Percentiles rank a stretch among this genome's conserved stretches.
phyloP scores from a whole-genome alignment of 306 rosid species.

The Hippophae tibetana region DNA sequence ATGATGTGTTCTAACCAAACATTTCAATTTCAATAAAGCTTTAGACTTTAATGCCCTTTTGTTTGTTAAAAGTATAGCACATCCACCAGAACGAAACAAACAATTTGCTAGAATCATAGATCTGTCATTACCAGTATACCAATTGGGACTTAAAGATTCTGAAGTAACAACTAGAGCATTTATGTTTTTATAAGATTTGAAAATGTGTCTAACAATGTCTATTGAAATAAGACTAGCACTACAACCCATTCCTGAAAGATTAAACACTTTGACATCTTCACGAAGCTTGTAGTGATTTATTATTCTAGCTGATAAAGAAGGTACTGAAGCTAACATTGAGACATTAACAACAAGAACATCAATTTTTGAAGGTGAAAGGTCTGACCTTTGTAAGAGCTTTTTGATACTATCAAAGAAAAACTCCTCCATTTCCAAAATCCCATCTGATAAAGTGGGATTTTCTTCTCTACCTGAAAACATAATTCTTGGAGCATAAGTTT shows the following conservation, averaged over 20 bases:
- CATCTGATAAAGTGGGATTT: conserved; percentile 24
- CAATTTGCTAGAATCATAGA: conserved; percentile 20
- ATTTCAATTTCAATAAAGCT: conserved; percentile 16
- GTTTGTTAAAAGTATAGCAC: conserved; percentile 16
- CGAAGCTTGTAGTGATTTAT: conserved; percentile 66
- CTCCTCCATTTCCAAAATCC: conserved; percentile 46
- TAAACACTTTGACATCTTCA: conserved; percentile 43
- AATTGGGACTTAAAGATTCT: conserved; percentile 49
- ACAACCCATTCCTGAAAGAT: conserved; percentile 80
- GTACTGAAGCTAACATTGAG: conserved; percentile 53
- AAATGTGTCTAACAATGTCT: conserved; percentile 54
- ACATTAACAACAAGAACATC: conserved; percentile 60
- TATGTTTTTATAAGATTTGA: conserved; percentile 28
- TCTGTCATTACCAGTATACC: background rate
- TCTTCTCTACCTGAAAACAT: conserved; percentile 45
- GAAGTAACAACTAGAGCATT: conserved; percentile 62
- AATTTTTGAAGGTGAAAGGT: conserved; percentile 40
- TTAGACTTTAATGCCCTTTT: background rate
- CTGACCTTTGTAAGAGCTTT: conserved; percentile 29
- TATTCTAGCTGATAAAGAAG: conserved; percentile 59
- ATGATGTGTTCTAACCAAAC: conserved; percentile 1
- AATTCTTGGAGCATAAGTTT: conserved; percentile 54
- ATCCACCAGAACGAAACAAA: conserved; percentile 19
- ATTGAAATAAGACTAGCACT: conserved; percentile 62
- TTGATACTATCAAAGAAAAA: conserved; percentile 54